Evolutionary conservation across 805 yeast species (phyloP).

Genomic region (Kuraishia ogatae): DNA sequence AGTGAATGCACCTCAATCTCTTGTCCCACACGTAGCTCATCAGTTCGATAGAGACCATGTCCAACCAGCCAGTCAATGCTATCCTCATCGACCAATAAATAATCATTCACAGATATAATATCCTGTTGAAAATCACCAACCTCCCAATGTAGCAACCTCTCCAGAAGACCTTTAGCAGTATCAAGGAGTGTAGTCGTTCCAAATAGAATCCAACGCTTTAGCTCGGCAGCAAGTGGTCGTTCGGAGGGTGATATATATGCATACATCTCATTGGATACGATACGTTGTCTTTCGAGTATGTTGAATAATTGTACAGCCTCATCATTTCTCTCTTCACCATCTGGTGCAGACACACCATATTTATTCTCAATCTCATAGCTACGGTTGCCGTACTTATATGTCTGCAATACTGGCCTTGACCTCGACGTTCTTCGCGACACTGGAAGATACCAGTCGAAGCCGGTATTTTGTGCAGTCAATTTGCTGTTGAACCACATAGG

Average conservation of each 20-base stretch:
- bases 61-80: neutral
- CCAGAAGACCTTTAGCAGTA: neutral
- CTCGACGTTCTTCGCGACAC: neutral
- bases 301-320: neutral
- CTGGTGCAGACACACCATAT: neutral
- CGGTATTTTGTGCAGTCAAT: neutral
- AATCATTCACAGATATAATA: neutral
- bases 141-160: neutral
- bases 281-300: neutral
- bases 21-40: constrained; percentile 21
- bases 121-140: neutral
- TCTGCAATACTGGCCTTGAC: neutral
- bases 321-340: neutral
- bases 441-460: neutral
- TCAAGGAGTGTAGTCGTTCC: neutral
- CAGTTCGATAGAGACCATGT: constrained; percentile 11
- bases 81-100: neutral
- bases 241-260: neutral
- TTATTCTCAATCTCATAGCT: neutral
- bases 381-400: neutral
- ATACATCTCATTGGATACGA: neutral
- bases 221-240: neutral
- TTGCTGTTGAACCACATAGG: constrained; percentile 62
- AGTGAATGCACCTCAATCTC: constrained; percentile 11
- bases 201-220: neutral